A percentile compares a stretch with the other conserved stretches of the same genome.
These are phyloP conservation scores for Postia placenta DNA, from an alignment of 768 basidiomycete species.

Conservation along the genomic window DNA sequence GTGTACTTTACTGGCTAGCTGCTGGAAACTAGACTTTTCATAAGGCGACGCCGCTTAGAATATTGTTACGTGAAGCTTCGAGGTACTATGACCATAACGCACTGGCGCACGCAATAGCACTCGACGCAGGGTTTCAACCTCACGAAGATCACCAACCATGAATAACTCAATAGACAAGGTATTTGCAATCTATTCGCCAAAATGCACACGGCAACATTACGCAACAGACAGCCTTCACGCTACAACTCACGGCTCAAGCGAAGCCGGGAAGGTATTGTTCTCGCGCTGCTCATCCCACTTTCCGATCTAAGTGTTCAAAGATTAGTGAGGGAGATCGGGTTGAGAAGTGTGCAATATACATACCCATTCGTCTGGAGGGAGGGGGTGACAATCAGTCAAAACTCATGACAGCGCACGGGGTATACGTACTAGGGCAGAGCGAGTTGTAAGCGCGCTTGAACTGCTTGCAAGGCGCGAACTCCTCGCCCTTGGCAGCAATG, in stretches of 20 bases:
- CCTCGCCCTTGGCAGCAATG: slow-evolving; percentile 93
- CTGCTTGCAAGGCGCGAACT: slow-evolving; percentile 97
- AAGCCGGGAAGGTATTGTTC: slow-evolving; percentile 86
- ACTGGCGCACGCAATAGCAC: too few species aligned
- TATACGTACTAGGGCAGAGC: slow-evolving; percentile 88
- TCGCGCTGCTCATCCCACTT: slow-evolving; percentile 97
- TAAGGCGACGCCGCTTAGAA: too few species aligned
- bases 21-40: too few species aligned
- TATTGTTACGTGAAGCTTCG: too few species aligned
- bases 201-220: too few species aligned
- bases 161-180: too few species aligned
- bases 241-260: slow-evolving; percentile 61
- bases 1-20: too few species aligned
- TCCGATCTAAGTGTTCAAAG: slow-evolving; percentile 46
- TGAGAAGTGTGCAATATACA: slow-evolving; percentile 12
- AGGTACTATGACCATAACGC: too few species aligned
- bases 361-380: slow-evolving; percentile 84
- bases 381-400: slow-evolving; percentile 3
- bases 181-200: too few species aligned
- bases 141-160: too few species aligned
- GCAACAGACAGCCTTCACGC: too few species aligned
- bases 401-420: not conserved
- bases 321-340: not conserved
- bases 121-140: too few species aligned
- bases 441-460: slow-evolving; percentile 96